Base-by-base conservation (phyloP, 345 rosid species). In the Lepidium sativum region DNA sequence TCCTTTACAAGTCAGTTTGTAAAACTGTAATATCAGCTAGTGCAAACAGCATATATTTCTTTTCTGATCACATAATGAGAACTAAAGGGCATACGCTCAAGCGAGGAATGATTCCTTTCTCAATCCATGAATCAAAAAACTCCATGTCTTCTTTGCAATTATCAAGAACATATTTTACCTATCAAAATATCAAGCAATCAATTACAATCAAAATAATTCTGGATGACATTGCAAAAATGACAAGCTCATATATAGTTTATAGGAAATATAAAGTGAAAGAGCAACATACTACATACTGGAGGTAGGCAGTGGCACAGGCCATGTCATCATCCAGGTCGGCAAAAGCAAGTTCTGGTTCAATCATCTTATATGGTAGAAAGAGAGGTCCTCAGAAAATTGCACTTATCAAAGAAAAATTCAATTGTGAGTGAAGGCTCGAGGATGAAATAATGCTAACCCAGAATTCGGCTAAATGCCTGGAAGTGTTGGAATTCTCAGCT, bases 261-360 rank as follows among this genome's bases (percentile, higher is more conserved):
- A 53, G 27, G 32, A 68, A 67, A 69, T 40, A 78, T 77, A 51
- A 80, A 78, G 74, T 72, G 81, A 73, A 71, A 76, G 73, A 73
- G 86, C n/a, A 85, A 90, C 99, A 77, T 94, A 94, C 99, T 81
- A 86, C 97, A 60, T 94, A 90, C 96, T 94, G 99, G 95, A 94
- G 99, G 88, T 90, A 94, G 79, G 99, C 97, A 43, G 97, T 75
- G 68, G 99, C 97, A 75, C 99, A 94, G 32, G 97, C 95, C 99
- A 90, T 90, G 85, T 90, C 97, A 75, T 90, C 99, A 66, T 86
- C 70, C 68, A 94, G 85, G 79, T 94, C 91, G 55, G 99, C 97
- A 82, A 88, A 90, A 75, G 99, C 99, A 58, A 94, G 92, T 73
- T 94, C 99, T 25, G 99, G 99, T 75, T 94, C 99, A 82, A 94